phyloP scores from a whole-genome alignment of 352 stramenopile genomes.

The Thraustotheca clavata region DNA sequence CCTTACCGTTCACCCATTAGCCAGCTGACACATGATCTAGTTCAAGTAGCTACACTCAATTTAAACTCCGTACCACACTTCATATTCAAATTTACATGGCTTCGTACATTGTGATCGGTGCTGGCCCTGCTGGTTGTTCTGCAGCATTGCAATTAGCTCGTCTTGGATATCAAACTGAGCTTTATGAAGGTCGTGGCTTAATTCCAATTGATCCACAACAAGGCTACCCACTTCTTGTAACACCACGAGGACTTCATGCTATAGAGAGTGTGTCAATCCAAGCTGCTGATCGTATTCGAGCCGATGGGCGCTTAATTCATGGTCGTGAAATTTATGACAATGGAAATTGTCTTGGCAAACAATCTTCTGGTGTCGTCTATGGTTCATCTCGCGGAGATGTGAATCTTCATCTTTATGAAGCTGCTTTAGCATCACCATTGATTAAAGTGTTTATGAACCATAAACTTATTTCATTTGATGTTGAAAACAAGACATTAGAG shows the following conservation, averaged over 20 bases:
- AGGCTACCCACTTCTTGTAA: slow-evolving; percentile 16
- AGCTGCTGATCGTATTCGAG: not conserved
- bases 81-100: too few species aligned
- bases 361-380: slow-evolving; percentile 10
- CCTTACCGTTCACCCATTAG: too few species aligned
- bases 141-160: slow-evolving; percentile 10
- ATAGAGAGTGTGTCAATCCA: slow-evolving; percentile 6
- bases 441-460: slow-evolving; percentile 12
- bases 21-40: too few species aligned
- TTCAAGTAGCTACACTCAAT: too few species aligned
- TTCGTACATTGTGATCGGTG: slow-evolving; percentile 13
- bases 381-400: slow-evolving; percentile 14
- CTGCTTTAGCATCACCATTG: not conserved
- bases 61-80: too few species aligned
- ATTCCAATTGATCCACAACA: slow-evolving; percentile 12
- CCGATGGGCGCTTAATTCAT: slow-evolving; percentile 9
- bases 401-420: slow-evolving; percentile 8
- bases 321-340: slow-evolving; percentile 14
- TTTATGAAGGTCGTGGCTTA: slow-evolving; percentile 12
- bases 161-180: not conserved
- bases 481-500: not conserved
- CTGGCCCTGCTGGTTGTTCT: slow-evolving; percentile 9
- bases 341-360: not conserved
- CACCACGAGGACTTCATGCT: slow-evolving; percentile 9
- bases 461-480: not conserved